Percentiles rank a stretch among this genome's conserved stretches.
Conservation (phyloP, 441 rosid genomes). For the Pelargonium myrrhifolium region DNA sequence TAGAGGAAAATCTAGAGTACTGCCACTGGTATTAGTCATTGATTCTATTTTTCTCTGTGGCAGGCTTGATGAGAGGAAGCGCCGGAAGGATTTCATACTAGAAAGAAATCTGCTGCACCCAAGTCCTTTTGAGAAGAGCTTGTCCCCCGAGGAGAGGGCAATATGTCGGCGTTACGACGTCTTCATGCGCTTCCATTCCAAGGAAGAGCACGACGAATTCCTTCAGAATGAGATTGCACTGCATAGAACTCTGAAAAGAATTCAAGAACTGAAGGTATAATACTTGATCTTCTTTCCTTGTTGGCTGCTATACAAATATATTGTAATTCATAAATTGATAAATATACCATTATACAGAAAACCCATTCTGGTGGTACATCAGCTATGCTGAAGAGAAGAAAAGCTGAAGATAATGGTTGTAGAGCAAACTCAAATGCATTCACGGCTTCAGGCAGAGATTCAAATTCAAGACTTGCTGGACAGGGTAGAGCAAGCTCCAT, state of each 20-base stretch:
- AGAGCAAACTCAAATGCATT: conserved; percentile 45
- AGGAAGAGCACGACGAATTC: conserved; percentile 88
- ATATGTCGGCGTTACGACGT: conserved; percentile 62
- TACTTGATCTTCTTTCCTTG: no score
- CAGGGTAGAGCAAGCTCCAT: no score
- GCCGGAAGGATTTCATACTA: conserved; percentile 76
- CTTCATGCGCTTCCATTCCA: conserved; percentile 86
- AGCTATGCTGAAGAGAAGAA: no score
- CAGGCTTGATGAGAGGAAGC: conserved; percentile 96
- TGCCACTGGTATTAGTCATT: no score
- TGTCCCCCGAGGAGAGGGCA: conserved; percentile 67
- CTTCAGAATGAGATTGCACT: conserved; percentile 61
- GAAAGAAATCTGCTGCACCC: conserved; percentile 73
- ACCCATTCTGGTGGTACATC: no score
- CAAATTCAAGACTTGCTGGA: no score
- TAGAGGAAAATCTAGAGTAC: no score
- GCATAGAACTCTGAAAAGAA: conserved; percentile 64
- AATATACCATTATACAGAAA: no score
- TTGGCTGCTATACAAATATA: no score
- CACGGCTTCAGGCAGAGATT: conserved; percentile 35
- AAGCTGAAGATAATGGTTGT: conserved; percentile 64
- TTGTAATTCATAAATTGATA: no score
- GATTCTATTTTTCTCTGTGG: conserved; percentile 4
- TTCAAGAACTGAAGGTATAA: conserved; percentile 70
- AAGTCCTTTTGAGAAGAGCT: conserved; percentile 65